These are phyloP conservation scores for Vitis hybrid DNA, from an alignment of 177 flowering plant genomes.

Conservation along the genomic window DNA sequence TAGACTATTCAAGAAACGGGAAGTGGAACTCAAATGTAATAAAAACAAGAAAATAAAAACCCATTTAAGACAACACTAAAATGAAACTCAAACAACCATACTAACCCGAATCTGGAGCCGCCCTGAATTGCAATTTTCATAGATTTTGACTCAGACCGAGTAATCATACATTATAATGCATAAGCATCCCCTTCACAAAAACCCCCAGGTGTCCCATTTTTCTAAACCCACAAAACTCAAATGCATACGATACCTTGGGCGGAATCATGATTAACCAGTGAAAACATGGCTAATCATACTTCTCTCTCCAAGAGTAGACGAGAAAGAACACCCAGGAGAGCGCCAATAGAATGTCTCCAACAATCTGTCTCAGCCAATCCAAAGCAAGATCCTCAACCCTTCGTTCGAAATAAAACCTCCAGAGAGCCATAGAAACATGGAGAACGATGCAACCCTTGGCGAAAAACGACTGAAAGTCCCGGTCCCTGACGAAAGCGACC, in stretches of 20 bases:
- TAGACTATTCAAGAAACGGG: not conserved
- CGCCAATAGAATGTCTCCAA: constrained; percentile 35
- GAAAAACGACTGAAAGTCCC: constrained; percentile 39
- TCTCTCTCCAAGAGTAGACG: constrained; percentile 45
- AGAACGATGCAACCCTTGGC: constrained; percentile 40
- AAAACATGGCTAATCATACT: constrained; percentile 28
- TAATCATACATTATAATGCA: not conserved
- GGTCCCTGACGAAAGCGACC: constrained; percentile 46
- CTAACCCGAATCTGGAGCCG: not conserved
- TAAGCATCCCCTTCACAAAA: not conserved
- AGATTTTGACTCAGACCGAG: not conserved
- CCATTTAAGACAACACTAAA: not conserved
- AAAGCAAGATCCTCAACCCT: constrained; percentile 38
- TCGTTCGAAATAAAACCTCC: constrained; percentile 44
- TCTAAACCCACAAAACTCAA: not conserved
- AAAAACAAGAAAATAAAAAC: not conserved
- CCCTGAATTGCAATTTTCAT: not conserved
- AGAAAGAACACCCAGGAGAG: constrained; percentile 42
- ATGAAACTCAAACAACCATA: not conserved
- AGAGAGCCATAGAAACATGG: constrained; percentile 34
- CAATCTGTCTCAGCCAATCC: constrained; percentile 39
- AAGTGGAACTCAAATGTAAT: not conserved
- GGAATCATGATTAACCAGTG: not conserved
- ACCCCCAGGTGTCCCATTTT: not conserved
- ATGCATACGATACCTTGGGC: too few relatives aligned